Conservation (phyloP, 495 filamentous ascomycete species). For the Amphirosellinia nigrospora region DNA sequence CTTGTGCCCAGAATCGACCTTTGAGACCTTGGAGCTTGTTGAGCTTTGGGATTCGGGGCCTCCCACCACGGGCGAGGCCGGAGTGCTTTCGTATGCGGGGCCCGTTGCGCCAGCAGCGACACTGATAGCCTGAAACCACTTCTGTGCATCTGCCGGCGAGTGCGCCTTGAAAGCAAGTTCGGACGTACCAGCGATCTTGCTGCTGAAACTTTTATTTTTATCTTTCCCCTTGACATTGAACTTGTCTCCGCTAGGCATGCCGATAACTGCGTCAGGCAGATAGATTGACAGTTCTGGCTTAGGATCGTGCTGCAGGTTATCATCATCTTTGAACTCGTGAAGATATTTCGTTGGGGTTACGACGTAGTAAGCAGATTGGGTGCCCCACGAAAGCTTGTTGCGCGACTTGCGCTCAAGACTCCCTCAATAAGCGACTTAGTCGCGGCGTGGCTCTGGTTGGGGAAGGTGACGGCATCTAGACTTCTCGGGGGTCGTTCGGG, state of each 20-base stretch:
- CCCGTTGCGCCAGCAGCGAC: constrained; percentile 49
- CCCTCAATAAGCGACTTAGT: constrained; percentile 84
- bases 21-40: constrained; percentile 25
- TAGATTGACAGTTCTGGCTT: constrained; percentile 86
- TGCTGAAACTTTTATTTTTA: constrained; percentile 55
- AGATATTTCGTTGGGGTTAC: constrained; percentile 84
- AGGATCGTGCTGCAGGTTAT: constrained; percentile 82
- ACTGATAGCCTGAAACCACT: constrained; percentile 79
- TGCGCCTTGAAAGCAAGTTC: constrained; percentile 70
- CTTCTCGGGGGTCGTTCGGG: constrained; percentile 74
- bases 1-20: constrained; percentile 37
- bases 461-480: constrained; percentile 75
- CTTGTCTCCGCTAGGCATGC: constrained; percentile 75
- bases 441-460: constrained; percentile 82
- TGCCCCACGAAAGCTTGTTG: constrained; percentile 75
- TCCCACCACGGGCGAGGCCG: constrained; percentile 30
- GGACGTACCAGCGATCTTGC: constrained; percentile 58
- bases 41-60: constrained; percentile 25
- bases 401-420: constrained; percentile 84
- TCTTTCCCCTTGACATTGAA: constrained; percentile 98
- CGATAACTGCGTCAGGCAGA: constrained; percentile 86
- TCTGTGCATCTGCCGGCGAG: constrained; percentile 72
- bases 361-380: constrained; percentile 83
- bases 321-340: constrained; percentile 94
- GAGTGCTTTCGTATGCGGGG: constrained; percentile 36